Percentiles rank a stretch among this genome's conserved stretches.
phyloP scores from a whole-genome alignment of 306 rosid genomes.

The Trichosanthes truncata region DNA sequence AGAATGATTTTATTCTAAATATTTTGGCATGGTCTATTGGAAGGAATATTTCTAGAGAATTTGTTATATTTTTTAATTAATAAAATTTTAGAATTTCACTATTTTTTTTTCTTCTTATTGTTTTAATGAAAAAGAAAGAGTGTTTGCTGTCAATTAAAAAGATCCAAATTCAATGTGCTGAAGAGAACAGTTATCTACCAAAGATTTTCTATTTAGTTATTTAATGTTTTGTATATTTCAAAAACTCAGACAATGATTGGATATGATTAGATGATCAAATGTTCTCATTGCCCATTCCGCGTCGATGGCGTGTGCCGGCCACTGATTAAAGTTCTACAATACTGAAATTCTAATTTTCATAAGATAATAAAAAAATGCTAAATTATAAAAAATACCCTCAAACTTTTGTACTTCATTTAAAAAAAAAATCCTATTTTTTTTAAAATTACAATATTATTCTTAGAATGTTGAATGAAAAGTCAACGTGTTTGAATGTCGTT shows the following conservation, averaged over 20 bases:
- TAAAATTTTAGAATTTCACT: not conserved
- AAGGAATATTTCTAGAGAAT: not conserved
- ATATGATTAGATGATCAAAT: not conserved
- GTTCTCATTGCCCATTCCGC: not conserved
- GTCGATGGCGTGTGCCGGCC: not conserved
- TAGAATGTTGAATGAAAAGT: too few species aligned
- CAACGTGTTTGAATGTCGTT: too few species aligned
- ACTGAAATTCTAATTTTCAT: not conserved
- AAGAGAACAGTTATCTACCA: not conserved
- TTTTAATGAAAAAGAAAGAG: not conserved
- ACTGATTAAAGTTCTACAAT: not conserved
- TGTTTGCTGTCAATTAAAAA: not conserved
- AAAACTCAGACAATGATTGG: not conserved
- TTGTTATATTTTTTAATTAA: not conserved
- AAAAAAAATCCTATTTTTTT: too few species aligned
- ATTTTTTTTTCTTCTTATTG: not conserved
- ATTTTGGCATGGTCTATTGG: not conserved
- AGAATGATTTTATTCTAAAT: not conserved
- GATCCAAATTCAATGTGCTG: not conserved
- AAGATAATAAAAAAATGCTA: too few species aligned
- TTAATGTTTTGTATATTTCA: not conserved
- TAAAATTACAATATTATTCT: too few species aligned
- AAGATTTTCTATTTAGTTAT: not conserved
- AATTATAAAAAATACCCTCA: too few species aligned
- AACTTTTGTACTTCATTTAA: too few species aligned